Evolutionary conservation across 148 eudicot genomes (phyloP).

Genomic region (Chenopodium formosanum): DNA sequence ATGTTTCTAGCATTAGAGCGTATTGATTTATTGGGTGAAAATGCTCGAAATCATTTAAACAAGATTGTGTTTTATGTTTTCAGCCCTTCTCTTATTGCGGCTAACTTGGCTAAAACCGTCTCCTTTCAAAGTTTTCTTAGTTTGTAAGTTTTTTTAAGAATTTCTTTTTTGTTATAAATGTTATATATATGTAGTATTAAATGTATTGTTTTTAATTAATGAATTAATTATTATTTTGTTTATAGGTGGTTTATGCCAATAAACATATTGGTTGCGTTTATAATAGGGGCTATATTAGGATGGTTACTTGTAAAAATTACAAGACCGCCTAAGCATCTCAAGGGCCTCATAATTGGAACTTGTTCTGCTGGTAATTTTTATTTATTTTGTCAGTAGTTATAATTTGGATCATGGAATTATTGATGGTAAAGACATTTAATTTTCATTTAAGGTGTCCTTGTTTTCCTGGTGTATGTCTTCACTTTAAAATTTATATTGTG

Average conservation of each 20-base stretch:
- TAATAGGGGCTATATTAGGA: slow-evolving; percentile 43
- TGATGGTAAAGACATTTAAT: no score
- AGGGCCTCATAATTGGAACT: slow-evolving; percentile 43
- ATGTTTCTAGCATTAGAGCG: not conserved
- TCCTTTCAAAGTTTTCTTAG: not conserved
- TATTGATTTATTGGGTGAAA: not conserved
- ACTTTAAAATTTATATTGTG: no score
- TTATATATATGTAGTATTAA: no score
- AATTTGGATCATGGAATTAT: no score
- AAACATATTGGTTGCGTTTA: slow-evolving; percentile 42
- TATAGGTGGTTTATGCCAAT: slow-evolving; percentile 59
- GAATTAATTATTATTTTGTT: no score
- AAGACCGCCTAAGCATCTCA: slow-evolving; percentile 38
- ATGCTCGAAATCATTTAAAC: not conserved
- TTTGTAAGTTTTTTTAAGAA: no score
- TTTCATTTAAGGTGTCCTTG: no score
- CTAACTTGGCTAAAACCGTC: not conserved
- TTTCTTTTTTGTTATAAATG: no score
- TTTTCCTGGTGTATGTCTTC: no score
- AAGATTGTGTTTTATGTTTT: not conserved
- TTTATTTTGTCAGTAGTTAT: not conserved
- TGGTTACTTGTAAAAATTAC: slow-evolving; percentile 42
- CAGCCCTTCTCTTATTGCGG: not conserved
- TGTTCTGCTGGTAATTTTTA: slow-evolving; percentile 41
- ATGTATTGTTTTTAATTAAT: no score